Percentiles rank a stretch among this genome's conserved stretches.
These are phyloP conservation scores for Aspergillus ostianus DNA, from an alignment of 495 filamentous ascomycete genomes.

Conservation along the genomic window DNA sequence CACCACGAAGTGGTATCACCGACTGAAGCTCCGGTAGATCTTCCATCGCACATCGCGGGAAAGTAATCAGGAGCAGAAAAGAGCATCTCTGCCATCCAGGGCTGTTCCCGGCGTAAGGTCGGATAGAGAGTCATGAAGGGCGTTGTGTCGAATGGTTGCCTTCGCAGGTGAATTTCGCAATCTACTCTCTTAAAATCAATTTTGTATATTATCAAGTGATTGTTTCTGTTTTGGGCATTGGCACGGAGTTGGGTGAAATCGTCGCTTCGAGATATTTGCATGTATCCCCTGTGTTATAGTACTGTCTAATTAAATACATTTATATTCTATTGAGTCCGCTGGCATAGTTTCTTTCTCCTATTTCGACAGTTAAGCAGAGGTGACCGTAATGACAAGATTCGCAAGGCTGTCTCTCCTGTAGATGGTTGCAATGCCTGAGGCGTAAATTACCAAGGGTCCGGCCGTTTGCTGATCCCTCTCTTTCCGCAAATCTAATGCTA, in stretches of 20 bases:
- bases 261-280: background rate
- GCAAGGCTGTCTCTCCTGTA: too few species aligned
- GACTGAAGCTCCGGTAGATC: conserved; percentile 5
- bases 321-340: too few species aligned
- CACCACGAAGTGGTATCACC: conserved; percentile 38
- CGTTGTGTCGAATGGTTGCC: background rate
- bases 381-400: too few species aligned
- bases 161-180: background rate
- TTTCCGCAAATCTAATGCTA: too few species aligned
- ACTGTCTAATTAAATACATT: background rate
- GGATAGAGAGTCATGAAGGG: background rate
- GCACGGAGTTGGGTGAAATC: background rate
- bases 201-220: background rate
- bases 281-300: background rate
- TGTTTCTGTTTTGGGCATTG: background rate
- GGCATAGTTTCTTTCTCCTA: too few species aligned
- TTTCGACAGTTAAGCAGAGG: too few species aligned
- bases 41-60: background rate
- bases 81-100: too few species aligned
- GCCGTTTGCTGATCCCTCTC: too few species aligned
- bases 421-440: too few species aligned
- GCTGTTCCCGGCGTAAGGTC: background rate
- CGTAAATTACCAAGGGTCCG: too few species aligned
- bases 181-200: background rate
- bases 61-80: background rate